Evolutionary conservation across 257 asterid species (phyloP).

Genomic region (Catharanthus roseus): DNA sequence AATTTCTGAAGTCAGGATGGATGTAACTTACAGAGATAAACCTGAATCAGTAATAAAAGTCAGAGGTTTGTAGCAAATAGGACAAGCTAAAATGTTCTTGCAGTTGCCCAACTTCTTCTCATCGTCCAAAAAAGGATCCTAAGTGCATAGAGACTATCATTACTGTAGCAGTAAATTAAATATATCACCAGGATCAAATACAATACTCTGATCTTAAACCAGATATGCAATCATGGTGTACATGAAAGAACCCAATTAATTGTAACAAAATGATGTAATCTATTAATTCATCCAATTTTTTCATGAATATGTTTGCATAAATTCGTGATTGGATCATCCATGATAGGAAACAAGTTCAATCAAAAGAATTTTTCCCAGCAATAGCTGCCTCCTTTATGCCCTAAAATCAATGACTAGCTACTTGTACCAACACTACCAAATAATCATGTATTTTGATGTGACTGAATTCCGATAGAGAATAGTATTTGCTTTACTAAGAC

Average conservation of each 20-base stretch:
- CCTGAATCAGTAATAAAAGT: slow-evolving; percentile 30
- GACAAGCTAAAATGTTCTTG: slow-evolving; percentile 62
- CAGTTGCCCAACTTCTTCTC: slow-evolving; percentile 39
- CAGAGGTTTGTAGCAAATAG: slow-evolving; percentile 59
- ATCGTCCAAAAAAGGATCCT: slow-evolving; percentile 47
- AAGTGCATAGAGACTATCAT: not conserved
- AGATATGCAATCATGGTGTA: not conserved
- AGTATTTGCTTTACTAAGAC: no score
- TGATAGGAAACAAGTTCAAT: not conserved
- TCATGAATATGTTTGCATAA: not conserved
- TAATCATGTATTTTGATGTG: no score
- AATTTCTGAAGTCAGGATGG: not conserved
- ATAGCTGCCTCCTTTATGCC: no score
- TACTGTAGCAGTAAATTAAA: not conserved
- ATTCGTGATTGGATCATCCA: not conserved
- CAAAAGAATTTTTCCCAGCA: not conserved
- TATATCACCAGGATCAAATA: not conserved
- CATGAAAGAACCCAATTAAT: not conserved
- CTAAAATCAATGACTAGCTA: no score
- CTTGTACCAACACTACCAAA: no score
- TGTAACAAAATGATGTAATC: not conserved
- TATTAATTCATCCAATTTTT: not conserved
- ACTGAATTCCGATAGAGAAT: no score
- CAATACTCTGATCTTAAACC: not conserved
- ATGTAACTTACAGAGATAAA: slow-evolving; percentile 46